These are phyloP conservation scores for Inonotus obliquus DNA, from an alignment of 1,284 basidiomycete species.

Conservation along the genomic window DNA sequence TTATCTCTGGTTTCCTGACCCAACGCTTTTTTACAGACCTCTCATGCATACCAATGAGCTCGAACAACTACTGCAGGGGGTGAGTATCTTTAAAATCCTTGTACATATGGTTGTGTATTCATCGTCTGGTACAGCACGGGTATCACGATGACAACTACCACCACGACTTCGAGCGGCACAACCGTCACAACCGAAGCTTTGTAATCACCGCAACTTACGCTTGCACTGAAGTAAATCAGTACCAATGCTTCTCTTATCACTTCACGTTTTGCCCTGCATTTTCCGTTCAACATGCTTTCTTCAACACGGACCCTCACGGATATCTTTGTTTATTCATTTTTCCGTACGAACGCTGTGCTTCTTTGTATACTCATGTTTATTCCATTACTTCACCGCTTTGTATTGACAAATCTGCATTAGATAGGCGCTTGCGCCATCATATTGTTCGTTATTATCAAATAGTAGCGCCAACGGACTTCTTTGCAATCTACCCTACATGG, in stretches of 20 bases:
- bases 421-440: background rate
- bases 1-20: background rate
- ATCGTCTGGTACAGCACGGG: constrained; percentile 12
- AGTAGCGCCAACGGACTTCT: background rate
- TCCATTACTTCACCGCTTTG: background rate
- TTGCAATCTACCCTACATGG: background rate
- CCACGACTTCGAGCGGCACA: constrained; percentile 1
- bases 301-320: background rate
- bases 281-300: background rate
- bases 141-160: constrained; percentile 18
- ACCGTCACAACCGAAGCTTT: background rate
- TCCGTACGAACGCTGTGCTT: background rate
- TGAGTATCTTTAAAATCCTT: constrained; percentile 23
- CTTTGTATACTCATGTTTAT: background rate
- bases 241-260: background rate
- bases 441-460: background rate
- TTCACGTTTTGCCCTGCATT: background rate
- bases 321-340: background rate
- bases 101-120: background rate
- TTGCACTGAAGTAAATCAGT: background rate
- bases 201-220: background rate
- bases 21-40: constrained; percentile 41
- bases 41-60: constrained; percentile 76
- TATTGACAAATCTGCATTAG: too few relatives aligned
- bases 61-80: constrained; percentile 79